Conservation (phyloP, 2,329 filamentous ascomycete genomes). For the Trichophyton rubrum region DNA sequence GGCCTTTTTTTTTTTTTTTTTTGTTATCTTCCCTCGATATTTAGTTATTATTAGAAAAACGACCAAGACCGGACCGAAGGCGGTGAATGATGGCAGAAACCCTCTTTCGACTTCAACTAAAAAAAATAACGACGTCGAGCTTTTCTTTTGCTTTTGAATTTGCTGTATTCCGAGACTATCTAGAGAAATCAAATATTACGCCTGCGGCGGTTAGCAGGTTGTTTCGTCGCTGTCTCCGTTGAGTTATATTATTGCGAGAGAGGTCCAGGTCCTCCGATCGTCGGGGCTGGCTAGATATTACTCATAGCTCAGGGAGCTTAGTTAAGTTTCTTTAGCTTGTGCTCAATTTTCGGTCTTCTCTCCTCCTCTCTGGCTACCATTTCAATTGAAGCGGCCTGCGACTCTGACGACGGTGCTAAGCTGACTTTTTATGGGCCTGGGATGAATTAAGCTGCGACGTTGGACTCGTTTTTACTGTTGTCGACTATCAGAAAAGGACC, state of each 20-base stretch:
- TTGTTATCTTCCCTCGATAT: neutral
- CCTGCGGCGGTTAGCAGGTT: no score
- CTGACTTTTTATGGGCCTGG: neutral
- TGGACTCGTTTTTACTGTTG: neutral
- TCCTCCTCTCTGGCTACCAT: neutral
- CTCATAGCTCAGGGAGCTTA: neutral
- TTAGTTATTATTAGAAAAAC: neutral
- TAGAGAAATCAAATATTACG: neutral
- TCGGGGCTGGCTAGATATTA: neutral
- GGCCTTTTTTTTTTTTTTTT: neutral
- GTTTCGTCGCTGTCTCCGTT: neutral
- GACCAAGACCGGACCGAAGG: neutral
- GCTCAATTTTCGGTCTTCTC: neutral
- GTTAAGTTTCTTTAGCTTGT: neutral
- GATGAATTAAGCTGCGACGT: neutral
- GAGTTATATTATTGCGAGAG: neutral
- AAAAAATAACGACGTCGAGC: neutral
- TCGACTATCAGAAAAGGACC: neutral
- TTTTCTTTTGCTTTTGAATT: neutral
- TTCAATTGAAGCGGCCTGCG: neutral
- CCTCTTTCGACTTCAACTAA: neutral
- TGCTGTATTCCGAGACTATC: neutral
- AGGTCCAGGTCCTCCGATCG: neutral
- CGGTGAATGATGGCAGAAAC: constrained; percentile 1
- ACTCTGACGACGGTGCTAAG: neutral